Evolutionary conservation across 495 filamentous ascomycete genomes (phyloP), one percentile per base, ranked within the genome.

Genomic region (Penicillium samsonianum): DNA sequence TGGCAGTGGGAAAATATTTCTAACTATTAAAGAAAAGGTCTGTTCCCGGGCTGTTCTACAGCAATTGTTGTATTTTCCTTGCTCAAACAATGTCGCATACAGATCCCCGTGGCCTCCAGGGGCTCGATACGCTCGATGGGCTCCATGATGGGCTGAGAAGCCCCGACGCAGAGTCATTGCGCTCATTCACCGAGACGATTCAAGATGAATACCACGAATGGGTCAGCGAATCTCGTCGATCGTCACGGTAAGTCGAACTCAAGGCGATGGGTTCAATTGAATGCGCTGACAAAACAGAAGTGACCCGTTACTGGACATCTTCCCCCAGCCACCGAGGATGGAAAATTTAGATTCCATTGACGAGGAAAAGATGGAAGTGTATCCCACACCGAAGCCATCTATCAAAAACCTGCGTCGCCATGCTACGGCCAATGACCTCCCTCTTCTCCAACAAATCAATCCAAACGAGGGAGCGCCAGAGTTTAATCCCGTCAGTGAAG

Each of bases 131-230:
- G n/a, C n/a, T n/a, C n/a, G n/a, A n/a, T n/a, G n/a, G n/a, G n/a
- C 41, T 43, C 17, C 41, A 19, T 26, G 50, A 50, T 5, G 63
- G 59, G 14, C 22, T 62, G 7, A 45, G 53, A 4, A 53, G 47
- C 41, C 50, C 55, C n/a, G 63, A 68, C 12, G 48, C 45, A 5
- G 66, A 64, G 33, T 68, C 66, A 17, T 28, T 68, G 54, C 63
- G 61, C 14, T 68, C 66, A 7, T 64, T 66, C n/a, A 44, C 63
- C 35, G 50, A 58, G 16, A 62, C 55, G 0, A 40, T 66, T 8
- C 63, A 59, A 4, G 66, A 66, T 14, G 65, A 68, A 43, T 68
- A 66, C 40, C 66, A 66, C 26, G 66, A 68, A 44, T 66, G 66
- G 66, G 56, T 62, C 7, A 62, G 37, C 16, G 61, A 68, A 37